Evolutionary conservation across 345 rosid genomes (phyloP).

Genomic region (Capsella bursapastoris): DNA sequence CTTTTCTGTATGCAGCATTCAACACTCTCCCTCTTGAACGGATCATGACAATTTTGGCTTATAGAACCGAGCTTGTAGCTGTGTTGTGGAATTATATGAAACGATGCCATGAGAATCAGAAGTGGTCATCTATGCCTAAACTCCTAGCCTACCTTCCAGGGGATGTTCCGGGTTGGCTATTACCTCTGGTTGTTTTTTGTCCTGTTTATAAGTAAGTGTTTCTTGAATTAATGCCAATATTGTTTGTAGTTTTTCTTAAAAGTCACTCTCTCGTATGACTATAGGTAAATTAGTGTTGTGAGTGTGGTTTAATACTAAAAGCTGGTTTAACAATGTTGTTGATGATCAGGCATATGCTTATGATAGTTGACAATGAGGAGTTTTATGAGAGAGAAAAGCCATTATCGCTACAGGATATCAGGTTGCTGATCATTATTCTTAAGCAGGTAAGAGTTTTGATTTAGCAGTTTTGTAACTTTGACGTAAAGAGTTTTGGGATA

Average conservation of each 20-base stretch:
- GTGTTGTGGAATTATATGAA: conserved; percentile 95
- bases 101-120: conserved; percentile 82
- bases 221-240: conserved; percentile 22
- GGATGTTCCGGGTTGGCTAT: conserved; percentile 94
- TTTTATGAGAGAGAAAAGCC: conserved; percentile 97
- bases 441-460: conserved; percentile 64
- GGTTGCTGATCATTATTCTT: conserved; percentile 73
- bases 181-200: conserved; percentile 93
- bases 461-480: conserved; percentile 25
- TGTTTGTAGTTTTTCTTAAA: neutral
- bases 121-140: conserved; percentile 74
- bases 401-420: conserved; percentile 74
- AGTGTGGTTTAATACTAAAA: conserved; percentile 17
- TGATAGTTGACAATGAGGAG: conserved; percentile 92
- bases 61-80: conserved; percentile 89
- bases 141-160: conserved; percentile 65
- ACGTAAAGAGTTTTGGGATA: conserved; percentile 28
- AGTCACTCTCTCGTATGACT: conserved; percentile 19
- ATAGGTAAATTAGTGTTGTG: conserved; percentile 23
- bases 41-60: conserved; percentile 90
- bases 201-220: conserved; percentile 92
- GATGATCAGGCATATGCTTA: conserved; percentile 95
- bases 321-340: conserved; percentile 34
- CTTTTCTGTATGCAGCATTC: conserved; percentile 83
- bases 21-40: conserved; percentile 77